Conservation (phyloP, 768 basidiomycete species). For the Suillus alpinus region DNA sequence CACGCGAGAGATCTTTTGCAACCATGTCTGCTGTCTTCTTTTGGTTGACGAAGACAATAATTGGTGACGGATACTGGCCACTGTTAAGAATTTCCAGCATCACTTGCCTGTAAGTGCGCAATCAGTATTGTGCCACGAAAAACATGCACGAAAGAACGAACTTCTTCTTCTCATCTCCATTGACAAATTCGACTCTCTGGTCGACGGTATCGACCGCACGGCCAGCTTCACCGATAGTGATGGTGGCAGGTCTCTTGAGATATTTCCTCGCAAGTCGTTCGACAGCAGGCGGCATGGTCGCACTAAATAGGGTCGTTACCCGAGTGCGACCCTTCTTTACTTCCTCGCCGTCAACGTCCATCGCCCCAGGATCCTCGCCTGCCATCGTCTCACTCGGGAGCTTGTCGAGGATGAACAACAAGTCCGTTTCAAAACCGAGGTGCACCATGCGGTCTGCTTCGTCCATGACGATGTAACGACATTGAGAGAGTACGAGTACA, state of each 20-base stretch:
- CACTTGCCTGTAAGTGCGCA: conserved; percentile 51
- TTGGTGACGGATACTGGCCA: conserved; percentile 79
- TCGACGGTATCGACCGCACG: conserved; percentile 98
- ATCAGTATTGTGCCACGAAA: conserved; percentile 11
- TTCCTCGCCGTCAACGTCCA: conserved; percentile 76
- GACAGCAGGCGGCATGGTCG: conserved; percentile 98
- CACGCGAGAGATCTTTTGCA: conserved; percentile 88
- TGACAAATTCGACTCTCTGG: conserved; percentile 91
- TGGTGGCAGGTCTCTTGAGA: conserved; percentile 85
- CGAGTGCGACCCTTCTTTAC: conserved; percentile 66
- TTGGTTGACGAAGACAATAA: conserved; percentile 99
- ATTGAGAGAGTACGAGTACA: conserved; percentile 93
- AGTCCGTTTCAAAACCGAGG: conserved; percentile 91
- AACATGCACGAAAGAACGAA: conserved; percentile 34
- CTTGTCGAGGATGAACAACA: conserved; percentile 93
- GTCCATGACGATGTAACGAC: conserved; percentile 99
- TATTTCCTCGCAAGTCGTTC: conserved; percentile 95
- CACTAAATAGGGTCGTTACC: conserved; percentile 96
- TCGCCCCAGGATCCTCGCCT: conserved; percentile 70
- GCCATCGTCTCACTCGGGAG: conserved; percentile 86
- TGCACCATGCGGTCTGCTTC: conserved; percentile 99
- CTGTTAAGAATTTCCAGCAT: conserved; percentile 92
- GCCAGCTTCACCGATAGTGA: conserved; percentile 98
- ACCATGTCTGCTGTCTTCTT: conserved; percentile 99
- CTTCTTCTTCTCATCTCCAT: conserved; percentile 96